Evolutionary conservation across 352 stramenopile species (phyloP).

Genomic region (Phytophthora pinifolia): DNA sequence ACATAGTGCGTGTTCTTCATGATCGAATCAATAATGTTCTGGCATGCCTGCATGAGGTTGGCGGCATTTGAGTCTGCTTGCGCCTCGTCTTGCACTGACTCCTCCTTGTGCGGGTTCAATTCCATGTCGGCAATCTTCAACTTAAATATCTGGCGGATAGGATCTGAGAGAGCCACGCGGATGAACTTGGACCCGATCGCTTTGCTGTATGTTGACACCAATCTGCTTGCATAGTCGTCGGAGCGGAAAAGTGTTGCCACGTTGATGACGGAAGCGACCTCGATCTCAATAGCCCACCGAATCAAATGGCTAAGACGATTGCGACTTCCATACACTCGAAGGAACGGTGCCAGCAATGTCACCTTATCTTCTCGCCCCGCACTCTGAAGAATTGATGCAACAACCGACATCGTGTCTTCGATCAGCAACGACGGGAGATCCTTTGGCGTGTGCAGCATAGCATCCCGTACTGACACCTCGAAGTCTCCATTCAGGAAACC

Average conservation of each 20-base stretch:
- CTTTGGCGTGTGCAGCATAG: conserved; percentile 29
- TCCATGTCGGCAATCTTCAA: conserved; percentile 77
- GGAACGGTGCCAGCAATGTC: conserved; percentile 56
- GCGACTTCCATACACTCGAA: conserved; percentile 65
- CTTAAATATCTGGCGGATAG: conserved; percentile 61
- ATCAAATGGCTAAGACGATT: conserved; percentile 64
- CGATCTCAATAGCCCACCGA: conserved; percentile 75
- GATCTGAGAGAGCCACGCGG: conserved; percentile 54
- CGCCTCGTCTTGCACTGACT: conserved; percentile 37
- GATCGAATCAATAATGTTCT: conserved; percentile 84
- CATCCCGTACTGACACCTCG: conserved; percentile 19
- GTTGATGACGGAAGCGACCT: conserved; percentile 71
- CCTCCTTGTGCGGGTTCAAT: conserved; percentile 61
- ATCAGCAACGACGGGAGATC: conserved; percentile 56
- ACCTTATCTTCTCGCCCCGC: conserved; percentile 79
- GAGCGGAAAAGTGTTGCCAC: conserved; percentile 80
- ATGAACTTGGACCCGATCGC: conserved; percentile 73
- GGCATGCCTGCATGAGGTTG: conserved; percentile 84
- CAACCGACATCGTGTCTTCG: conserved; percentile 72
- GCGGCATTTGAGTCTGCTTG: conserved; percentile 54
- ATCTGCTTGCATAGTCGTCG: conserved; percentile 68
- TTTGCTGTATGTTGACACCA: conserved; percentile 81
- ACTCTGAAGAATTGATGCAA: conserved; percentile 78
- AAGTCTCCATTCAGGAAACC: conserved; percentile 43
- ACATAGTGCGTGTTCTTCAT: conserved; percentile 53